A percentile compares a stretch with the other conserved stretches of the same genome.
Evolutionary conservation across 441 rosid genomes (phyloP).

Genomic region (Adansonia grandidieri): DNA sequence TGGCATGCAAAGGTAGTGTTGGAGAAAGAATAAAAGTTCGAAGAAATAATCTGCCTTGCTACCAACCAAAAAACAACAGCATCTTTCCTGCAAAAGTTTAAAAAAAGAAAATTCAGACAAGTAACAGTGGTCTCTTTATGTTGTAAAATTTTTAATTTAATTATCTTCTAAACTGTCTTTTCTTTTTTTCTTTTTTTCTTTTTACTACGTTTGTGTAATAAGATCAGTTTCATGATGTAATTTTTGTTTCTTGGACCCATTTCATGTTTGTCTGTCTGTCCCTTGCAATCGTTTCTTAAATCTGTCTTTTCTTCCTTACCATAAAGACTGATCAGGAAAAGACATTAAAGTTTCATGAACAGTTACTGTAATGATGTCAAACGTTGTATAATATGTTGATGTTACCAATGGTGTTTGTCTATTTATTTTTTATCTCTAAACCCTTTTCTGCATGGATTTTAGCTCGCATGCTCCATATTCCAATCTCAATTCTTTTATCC

Average conservation of each 20-base stretch:
- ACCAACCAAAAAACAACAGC: not conserved
- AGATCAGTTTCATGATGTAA: slow-evolving; percentile 40
- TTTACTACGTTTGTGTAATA: slow-evolving; percentile 32
- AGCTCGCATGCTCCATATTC: slow-evolving; percentile 48
- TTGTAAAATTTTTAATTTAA: slow-evolving; percentile 11
- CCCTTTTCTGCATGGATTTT: slow-evolving; percentile 47
- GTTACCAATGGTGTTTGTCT: not conserved
- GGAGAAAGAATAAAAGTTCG: not conserved
- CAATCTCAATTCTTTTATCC: slow-evolving; percentile 11
- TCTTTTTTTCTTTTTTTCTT: not conserved
- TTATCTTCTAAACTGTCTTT: not conserved
- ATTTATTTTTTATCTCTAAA: slow-evolving; percentile 17
- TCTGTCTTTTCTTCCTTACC: slow-evolving; percentile 23
- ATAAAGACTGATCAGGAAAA: slow-evolving; percentile 30
- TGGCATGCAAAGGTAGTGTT: not conserved
- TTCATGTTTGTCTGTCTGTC: slow-evolving; percentile 27
- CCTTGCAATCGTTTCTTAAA: slow-evolving; percentile 17
- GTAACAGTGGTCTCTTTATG: slow-evolving; percentile 19
- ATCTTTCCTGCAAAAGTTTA: not conserved
- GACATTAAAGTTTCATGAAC: slow-evolving; percentile 4
- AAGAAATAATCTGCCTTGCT: not conserved
- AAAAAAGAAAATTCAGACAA: not conserved
- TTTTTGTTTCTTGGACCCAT: slow-evolving; percentile 19
- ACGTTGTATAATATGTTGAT: slow-evolving; percentile 20
- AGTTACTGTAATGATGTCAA: not conserved